Evolutionary conservation across 805 yeast genomes (phyloP).

Genomic region (Candida rishiriensis): DNA sequence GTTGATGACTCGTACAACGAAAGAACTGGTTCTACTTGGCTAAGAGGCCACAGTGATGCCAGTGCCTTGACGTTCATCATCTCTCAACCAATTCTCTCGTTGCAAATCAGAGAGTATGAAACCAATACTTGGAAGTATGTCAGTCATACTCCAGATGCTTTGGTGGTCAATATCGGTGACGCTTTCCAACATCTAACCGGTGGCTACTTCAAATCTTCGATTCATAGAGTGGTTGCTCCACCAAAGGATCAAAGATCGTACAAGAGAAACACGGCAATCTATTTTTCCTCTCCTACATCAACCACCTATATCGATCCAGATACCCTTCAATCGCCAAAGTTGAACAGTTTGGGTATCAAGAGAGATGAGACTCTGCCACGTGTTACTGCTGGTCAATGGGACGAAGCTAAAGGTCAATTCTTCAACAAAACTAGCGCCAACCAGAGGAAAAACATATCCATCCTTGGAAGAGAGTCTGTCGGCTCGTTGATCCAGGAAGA

Average conservation of each 20-base stretch:
- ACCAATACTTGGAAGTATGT: constrained; percentile 37
- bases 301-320: constrained; percentile 39
- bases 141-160: constrained; percentile 34
- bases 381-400: constrained; percentile 40
- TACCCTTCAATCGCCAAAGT: constrained; percentile 33
- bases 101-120: constrained; percentile 36
- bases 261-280: constrained; percentile 37
- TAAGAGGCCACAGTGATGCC: constrained; percentile 46
- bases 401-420: constrained; percentile 41
- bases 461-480: constrained; percentile 17
- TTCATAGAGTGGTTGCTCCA: constrained; percentile 46
- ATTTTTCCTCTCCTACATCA: constrained; percentile 37
- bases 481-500: constrained; percentile 13
- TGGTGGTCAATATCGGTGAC: constrained; percentile 40
- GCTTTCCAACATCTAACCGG: constrained; percentile 40
- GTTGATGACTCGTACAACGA: constrained; percentile 26
- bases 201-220: constrained; percentile 41
- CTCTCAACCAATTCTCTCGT: constrained; percentile 37
- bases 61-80: constrained; percentile 37
- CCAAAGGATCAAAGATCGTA: constrained; percentile 36
- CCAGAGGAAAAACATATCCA: constrained; percentile 7
- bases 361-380: constrained; percentile 27
- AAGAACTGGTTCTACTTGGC: constrained; percentile 36
- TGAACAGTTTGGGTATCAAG: constrained; percentile 30
- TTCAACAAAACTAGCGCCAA: constrained; percentile 36